Conservation (phyloP, 345 rosid species). For the Pugionium dolabratum region DNA sequence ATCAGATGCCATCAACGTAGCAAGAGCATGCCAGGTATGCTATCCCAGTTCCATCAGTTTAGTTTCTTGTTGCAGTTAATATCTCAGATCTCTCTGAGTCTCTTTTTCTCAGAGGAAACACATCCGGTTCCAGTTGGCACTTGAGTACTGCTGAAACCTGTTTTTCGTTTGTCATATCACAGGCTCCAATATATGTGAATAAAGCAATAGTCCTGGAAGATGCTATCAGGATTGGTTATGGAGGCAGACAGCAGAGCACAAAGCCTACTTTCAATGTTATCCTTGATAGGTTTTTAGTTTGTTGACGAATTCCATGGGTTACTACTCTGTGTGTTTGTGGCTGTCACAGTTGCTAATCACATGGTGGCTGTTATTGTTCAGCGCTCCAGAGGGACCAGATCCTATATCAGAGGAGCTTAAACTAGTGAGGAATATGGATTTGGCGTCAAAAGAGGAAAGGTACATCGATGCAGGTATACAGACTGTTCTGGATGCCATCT, state of each 20-base stretch:
- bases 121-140: background rate
- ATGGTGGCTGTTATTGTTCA: conserved; percentile 43
- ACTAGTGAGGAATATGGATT: conserved; percentile 62
- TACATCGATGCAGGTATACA: conserved; percentile 80
- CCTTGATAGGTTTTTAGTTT: conserved; percentile 66
- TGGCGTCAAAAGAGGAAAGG: conserved; percentile 79
- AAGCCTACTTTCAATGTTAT: conserved; percentile 68
- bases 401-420: conserved; percentile 67
- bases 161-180: conserved; percentile 30
- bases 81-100: background rate
- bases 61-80: background rate
- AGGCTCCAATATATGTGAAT: conserved; percentile 88
- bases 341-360: conserved; percentile 36
- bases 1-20: conserved; percentile 89
- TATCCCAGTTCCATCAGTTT: background rate
- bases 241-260: conserved; percentile 50
- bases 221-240: conserved; percentile 77
- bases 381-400: conserved; percentile 84
- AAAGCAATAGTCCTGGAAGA: conserved; percentile 74
- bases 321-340: background rate
- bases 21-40: conserved; percentile 45
- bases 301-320: conserved; percentile 20
- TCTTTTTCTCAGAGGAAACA: background rate
- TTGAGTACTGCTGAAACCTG: conserved; percentile 5
- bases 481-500: conserved; percentile 10